A percentile compares a stretch with the other conserved stretches of the same genome.
These are phyloP conservation scores for Zopfochytrium polystomum DNA, from an alignment of 371 early-diverging fungal species.

Conservation along the genomic window DNA sequence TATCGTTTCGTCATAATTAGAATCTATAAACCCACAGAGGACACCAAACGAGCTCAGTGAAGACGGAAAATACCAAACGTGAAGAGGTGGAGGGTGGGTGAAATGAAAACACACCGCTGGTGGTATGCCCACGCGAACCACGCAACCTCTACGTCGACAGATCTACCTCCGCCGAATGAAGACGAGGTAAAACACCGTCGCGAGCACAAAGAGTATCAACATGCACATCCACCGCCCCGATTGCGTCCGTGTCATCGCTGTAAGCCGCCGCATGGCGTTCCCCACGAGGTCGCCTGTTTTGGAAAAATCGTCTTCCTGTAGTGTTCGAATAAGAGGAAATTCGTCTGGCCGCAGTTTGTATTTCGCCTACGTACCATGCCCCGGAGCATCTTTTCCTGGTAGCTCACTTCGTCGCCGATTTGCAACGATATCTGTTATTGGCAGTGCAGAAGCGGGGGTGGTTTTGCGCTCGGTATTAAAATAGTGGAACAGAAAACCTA, in stretches of 20 bases:
- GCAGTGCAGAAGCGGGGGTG: neutral
- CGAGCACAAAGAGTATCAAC: conserved; percentile 48
- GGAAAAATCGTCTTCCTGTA: conserved; percentile 53
- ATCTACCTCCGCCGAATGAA: conserved; percentile 29
- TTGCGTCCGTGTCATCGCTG: conserved; percentile 48
- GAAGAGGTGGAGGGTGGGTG: no score
- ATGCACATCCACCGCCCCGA: conserved; percentile 55
- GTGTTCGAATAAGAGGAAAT: no score
- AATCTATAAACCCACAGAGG: no score
- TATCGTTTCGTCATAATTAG: no score
- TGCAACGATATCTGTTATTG: conserved; percentile 33
- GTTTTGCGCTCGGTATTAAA: neutral
- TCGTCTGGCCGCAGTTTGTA: no score
- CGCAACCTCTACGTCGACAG: no score
- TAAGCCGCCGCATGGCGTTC: conserved; percentile 48
- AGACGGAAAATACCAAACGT: no score
- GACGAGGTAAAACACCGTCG: conserved; percentile 47
- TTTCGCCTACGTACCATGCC: no score
- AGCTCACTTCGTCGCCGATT: conserved; percentile 55
- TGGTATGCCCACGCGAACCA: no score
- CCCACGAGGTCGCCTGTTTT: conserved; percentile 45
- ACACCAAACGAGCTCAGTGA: no score
- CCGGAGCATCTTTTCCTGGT: conserved; percentile 45
- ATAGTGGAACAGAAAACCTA: neutral
- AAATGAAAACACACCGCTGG: no score